Conservation (phyloP, 2,329 filamentous ascomycete species). For the Sclerotinia subarctica region DNA sequence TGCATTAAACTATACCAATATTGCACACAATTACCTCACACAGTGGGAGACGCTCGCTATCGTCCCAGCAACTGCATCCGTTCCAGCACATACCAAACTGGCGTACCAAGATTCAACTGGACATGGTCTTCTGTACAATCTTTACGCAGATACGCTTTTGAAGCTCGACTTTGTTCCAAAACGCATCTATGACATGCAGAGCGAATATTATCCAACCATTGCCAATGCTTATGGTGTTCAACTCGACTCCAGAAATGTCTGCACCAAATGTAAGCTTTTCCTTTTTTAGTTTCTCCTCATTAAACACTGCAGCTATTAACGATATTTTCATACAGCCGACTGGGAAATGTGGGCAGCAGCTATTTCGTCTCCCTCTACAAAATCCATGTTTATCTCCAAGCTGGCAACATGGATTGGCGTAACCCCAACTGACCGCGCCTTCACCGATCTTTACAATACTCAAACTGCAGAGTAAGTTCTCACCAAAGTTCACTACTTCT, state of each 20-base stretch:
- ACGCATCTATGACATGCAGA: conserved; percentile 74
- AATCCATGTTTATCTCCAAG: conserved; percentile 63
- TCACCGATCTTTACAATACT: conserved; percentile 77
- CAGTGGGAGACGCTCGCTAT: conserved; percentile 72
- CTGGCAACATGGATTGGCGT: conserved; percentile 73
- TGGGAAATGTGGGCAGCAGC: conserved; percentile 87
- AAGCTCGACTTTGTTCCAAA: conserved; percentile 74
- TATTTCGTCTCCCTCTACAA: conserved; percentile 60
- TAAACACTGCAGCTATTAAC: not conserved
- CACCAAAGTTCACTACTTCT: not conserved
- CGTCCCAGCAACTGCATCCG: conserved; percentile 53
- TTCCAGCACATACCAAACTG: conserved; percentile 66
- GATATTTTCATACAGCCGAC: conserved; percentile 46
- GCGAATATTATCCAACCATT: conserved; percentile 69
- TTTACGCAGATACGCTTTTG: conserved; percentile 76
- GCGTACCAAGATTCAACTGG: conserved; percentile 64
- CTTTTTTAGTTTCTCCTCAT: not conserved
- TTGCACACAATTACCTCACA: conserved; percentile 66
- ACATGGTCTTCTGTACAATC: conserved; percentile 64
- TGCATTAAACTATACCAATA: conserved; percentile 54
- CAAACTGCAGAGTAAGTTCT: conserved; percentile 58
- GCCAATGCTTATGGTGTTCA: conserved; percentile 75
- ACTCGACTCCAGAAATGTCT: conserved; percentile 75
- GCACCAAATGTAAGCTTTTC: conserved; percentile 65
- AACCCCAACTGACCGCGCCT: conserved; percentile 66